Evolutionary conservation across 2,329 filamentous ascomycete species (phyloP), one percentile per base, ranked within the genome.

Genomic region (Blumeria hordei): DNA sequence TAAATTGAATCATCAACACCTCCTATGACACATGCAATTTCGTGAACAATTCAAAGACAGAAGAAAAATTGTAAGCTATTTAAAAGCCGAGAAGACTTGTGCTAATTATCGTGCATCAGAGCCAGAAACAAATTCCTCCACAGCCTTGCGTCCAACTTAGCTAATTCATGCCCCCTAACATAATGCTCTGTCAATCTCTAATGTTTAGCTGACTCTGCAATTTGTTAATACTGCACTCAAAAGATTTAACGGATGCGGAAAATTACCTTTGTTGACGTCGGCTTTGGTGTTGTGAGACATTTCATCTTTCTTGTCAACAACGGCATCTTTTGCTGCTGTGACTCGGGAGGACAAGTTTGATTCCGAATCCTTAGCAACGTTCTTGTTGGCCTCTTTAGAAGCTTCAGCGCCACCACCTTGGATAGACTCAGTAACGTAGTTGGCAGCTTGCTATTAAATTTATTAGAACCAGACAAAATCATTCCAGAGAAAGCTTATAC

Each of bases 381-480:
- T 64, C 72, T 77, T 77, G 73, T 77, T 77, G 70, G 68, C 70
- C 69, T 76, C 73, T 72, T 77, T 77, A 66, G 68, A 71, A 58
- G 74, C 70, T 60, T 69, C 66, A 54, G 72, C 66, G 57, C 68
- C 64, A 55, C 66, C 62, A 60, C 74, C 72, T 65, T 75, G 70
- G 63, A 76, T 61, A 60, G 69, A 68, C 71, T 78, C 75, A 58
- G 70, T 66, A 64, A 76, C 72, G 70, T 76, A 75, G 71, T 76
- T 76, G 68, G 68, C 72, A 61, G 69, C 69, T 69, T 74, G 72
- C 68, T 67, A 39, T 14, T 14, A 43, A 9, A 43, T 43, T 28
- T 41, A 5, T 41, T 11, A 41, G 37, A 41, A 16, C 6, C 11
- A 41, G 37, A 11, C 37, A 41, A 41, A 12, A 4, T 3, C 2